Evolutionary conservation across 2,329 filamentous ascomycete genomes (phyloP).

Genomic region (Colletotrichum ledebouriae): DNA sequence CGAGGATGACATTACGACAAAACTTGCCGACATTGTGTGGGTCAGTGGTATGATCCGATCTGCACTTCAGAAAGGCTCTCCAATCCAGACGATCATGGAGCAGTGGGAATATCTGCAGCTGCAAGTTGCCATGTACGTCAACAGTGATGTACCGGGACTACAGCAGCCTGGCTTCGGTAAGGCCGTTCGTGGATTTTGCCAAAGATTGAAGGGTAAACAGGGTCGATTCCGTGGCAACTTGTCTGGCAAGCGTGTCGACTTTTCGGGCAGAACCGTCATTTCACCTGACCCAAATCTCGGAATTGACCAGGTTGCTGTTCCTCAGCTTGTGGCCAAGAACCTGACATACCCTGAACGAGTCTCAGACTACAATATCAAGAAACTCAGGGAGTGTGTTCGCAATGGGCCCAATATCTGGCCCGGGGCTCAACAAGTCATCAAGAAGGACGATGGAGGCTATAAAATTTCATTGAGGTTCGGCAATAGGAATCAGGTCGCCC

Average conservation of each 20-base stretch:
- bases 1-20: slow-evolving; percentile 96
- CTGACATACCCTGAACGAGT: slow-evolving; percentile 95
- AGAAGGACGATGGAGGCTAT: slow-evolving; percentile 73
- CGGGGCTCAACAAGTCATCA: slow-evolving; percentile 85
- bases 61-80: slow-evolving; percentile 84
- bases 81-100: slow-evolving; percentile 92
- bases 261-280: slow-evolving; percentile 97
- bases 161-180: slow-evolving; percentile 90
- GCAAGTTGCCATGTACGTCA: slow-evolving; percentile 97
- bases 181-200: slow-evolving; percentile 92
- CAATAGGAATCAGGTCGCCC: slow-evolving; percentile 78
- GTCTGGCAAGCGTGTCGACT: slow-evolving; percentile 98
- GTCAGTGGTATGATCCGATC: slow-evolving; percentile 90
- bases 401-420: slow-evolving; percentile 87
- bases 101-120: slow-evolving; percentile 98
- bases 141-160: slow-evolving; percentile 95
- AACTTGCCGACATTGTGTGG: slow-evolving; percentile 95
- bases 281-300: slow-evolving; percentile 95
- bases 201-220: slow-evolving; percentile 96
- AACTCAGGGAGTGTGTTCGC: slow-evolving; percentile 78
- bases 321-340: slow-evolving; percentile 92
- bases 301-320: slow-evolving; percentile 94
- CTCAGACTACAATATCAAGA: slow-evolving; percentile 86
- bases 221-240: slow-evolving; percentile 97
- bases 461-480: slow-evolving; percentile 83